These are phyloP conservation scores for Salix caprea DNA, from an alignment of 345 rosid species.

Conservation along the genomic window DNA sequence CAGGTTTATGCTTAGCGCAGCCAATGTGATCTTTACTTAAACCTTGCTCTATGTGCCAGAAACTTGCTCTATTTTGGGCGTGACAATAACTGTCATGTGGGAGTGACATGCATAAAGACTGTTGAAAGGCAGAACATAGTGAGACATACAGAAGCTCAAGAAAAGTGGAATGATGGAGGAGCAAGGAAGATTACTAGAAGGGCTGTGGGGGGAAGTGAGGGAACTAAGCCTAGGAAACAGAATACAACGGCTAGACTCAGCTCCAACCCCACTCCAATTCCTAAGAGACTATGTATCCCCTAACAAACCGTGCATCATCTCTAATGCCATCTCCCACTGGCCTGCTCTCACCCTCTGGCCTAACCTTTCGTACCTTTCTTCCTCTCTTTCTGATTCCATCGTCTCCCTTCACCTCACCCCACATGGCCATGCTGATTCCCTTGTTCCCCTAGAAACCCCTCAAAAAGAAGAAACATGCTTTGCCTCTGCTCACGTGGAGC, in stretches of 20 bases:
- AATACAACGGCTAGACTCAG: slow-evolving; percentile 41
- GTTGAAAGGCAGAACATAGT: neutral
- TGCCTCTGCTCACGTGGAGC: slow-evolving; percentile 67
- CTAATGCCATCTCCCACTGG: slow-evolving; percentile 65
- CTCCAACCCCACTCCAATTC: slow-evolving; percentile 65
- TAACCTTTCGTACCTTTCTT: slow-evolving; percentile 42
- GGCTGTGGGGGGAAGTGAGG: slow-evolving; percentile 67
- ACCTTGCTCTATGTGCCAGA: neutral
- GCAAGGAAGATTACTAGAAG: slow-evolving; percentile 14
- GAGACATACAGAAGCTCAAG: neutral
- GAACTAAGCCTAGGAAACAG: slow-evolving; percentile 47
- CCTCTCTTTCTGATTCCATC: slow-evolving; percentile 44
- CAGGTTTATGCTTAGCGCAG: no score
- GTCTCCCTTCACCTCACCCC: slow-evolving; percentile 89
- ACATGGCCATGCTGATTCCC: slow-evolving; percentile 70
- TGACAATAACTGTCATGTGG: neutral
- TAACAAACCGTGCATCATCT: slow-evolving; percentile 76
- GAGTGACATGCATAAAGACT: neutral
- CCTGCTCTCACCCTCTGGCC: slow-evolving; percentile 72
- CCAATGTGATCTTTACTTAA: no score
- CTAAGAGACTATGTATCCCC: slow-evolving; percentile 60
- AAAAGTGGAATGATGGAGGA: neutral
- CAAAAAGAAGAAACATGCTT: slow-evolving; percentile 35
- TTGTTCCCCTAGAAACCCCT: slow-evolving; percentile 18
- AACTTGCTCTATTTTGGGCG: neutral